Evolutionary conservation across 176 grass and related monocot genomes (phyloP).

Genomic region (Triticum timopheevii): DNA sequence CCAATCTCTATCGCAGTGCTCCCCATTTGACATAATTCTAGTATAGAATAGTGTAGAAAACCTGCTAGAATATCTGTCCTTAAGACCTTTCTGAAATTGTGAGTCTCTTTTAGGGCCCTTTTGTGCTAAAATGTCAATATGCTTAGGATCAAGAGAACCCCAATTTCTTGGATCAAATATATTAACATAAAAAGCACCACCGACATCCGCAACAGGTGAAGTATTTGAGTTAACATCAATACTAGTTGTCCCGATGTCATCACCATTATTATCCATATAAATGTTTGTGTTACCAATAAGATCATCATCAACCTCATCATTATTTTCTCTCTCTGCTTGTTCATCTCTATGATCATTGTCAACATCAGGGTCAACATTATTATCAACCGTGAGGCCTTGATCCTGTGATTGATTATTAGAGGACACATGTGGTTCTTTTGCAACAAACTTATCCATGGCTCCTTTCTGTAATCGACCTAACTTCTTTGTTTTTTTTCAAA

Average conservation of each 20-base stretch:
- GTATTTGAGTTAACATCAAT: neutral
- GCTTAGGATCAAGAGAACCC: neutral
- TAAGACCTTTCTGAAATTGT: neutral
- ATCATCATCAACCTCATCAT: too few relatives aligned
- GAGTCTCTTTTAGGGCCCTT: neutral
- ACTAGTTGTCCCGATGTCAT: neutral
- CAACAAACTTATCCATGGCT: too few relatives aligned
- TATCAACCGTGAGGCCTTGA: too few relatives aligned
- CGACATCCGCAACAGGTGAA: neutral
- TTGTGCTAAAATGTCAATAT: neutral
- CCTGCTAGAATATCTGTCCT: neutral
- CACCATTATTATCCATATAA: too few relatives aligned
- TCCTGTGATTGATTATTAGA: too few relatives aligned
- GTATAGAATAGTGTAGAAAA: neutral
- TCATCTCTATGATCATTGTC: too few relatives aligned
- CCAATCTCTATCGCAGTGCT: neutral
- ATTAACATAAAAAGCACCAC: neutral
- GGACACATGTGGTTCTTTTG: too few relatives aligned
- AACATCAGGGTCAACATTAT: too few relatives aligned
- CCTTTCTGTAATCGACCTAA: too few relatives aligned
- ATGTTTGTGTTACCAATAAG: too few relatives aligned
- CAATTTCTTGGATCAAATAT: slow-evolving; percentile 12
- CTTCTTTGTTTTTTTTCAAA: too few relatives aligned
- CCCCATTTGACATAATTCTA: neutral
- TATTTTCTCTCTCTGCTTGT: too few relatives aligned